A percentile compares a stretch with the other conserved stretches of the same genome.
phyloP scores from a whole-genome alignment of 805 yeast genomes.

The Candida nonsorbophila region DNA sequence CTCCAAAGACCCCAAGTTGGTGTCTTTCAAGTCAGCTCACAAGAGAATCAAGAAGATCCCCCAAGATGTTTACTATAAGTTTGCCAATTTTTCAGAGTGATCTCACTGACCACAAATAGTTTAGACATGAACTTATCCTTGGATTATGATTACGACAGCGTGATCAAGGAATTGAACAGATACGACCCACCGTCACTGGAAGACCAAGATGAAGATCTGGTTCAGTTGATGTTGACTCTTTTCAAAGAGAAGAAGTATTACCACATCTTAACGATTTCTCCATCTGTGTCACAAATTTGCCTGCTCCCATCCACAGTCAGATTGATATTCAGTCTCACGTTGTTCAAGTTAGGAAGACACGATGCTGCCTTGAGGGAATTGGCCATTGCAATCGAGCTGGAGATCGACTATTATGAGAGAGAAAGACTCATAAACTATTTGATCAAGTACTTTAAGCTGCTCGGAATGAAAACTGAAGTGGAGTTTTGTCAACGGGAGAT shows the following conservation, averaged over 20 bases:
- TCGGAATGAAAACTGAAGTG: too few species aligned
- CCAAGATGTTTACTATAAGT: too few species aligned
- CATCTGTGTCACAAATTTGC: slow-evolving; percentile 3
- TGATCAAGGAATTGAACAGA: slow-evolving; percentile 3
- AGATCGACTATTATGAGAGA: slow-evolving; percentile 9
- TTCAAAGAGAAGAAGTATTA: slow-evolving; percentile 11
- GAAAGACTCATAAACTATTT: slow-evolving; percentile 10
- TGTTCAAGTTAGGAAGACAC: slow-evolving; percentile 18
- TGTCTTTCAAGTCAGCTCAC: slow-evolving; percentile 18
- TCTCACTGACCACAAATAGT: too few species aligned
- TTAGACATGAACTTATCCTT: too few species aligned
- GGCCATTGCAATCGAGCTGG: slow-evolving; percentile 19
- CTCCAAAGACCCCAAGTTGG: slow-evolving; percentile 14
- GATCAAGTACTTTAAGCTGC: slow-evolving; percentile 11
- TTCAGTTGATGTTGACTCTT: slow-evolving; percentile 1
- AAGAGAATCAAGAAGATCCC: slow-evolving; percentile 13
- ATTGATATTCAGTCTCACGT: slow-evolving; percentile 12
- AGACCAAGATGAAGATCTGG: slow-evolving; percentile 1
- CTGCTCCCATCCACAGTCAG: slow-evolving; percentile 9
- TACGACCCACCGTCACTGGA: not conserved
- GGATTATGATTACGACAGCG: slow-evolving; percentile 3
- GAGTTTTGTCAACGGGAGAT: too few species aligned
- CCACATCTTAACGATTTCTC: slow-evolving; percentile 11
- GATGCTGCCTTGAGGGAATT: slow-evolving; percentile 19
- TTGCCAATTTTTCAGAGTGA: too few species aligned